Conservation (phyloP, 768 basidiomycete genomes). For the Kwoniella mangroviensis region DNA sequence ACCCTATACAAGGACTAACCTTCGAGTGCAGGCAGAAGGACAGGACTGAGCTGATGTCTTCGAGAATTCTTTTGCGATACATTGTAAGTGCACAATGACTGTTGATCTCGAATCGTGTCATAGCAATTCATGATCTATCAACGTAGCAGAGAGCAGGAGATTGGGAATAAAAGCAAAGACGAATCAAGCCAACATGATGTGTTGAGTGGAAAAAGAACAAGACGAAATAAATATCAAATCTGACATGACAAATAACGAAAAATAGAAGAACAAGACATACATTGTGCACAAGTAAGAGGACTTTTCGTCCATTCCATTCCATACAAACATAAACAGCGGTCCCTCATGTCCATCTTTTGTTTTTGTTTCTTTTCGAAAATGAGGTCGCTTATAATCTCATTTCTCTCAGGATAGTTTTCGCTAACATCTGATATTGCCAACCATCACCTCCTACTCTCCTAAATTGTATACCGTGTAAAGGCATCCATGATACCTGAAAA, state of each 20-base stretch:
- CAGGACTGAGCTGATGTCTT: too few relatives aligned
- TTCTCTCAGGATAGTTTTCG: conserved; percentile 52
- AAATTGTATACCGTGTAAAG: conserved; percentile 93
- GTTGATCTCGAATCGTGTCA: background rate
- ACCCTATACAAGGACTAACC: too few relatives aligned
- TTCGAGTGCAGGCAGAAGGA: too few relatives aligned
- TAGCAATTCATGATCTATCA: background rate
- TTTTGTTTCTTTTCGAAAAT: background rate
- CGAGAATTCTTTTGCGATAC: too few relatives aligned
- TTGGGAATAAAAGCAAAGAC: too few relatives aligned
- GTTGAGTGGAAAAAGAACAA: too few relatives aligned
- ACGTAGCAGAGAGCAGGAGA: background rate
- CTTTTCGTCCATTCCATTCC: background rate
- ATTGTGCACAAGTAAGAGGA: background rate
- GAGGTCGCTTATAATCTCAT: conserved; percentile 42
- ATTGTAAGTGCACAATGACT: too few relatives aligned
- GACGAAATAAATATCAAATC: too few relatives aligned
- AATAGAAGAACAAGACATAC: too few relatives aligned
- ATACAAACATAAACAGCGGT: background rate
- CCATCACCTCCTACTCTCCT: conserved; percentile 85
- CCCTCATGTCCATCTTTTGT: background rate
- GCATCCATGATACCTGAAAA: conserved; percentile 82
- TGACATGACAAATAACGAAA: too few relatives aligned
- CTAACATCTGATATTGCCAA: conserved; percentile 98
- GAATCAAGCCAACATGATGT: too few relatives aligned